phyloP scores from a whole-genome alignment of 2,329 filamentous ascomycete species.

The Amylocarpus encephaloides region DNA sequence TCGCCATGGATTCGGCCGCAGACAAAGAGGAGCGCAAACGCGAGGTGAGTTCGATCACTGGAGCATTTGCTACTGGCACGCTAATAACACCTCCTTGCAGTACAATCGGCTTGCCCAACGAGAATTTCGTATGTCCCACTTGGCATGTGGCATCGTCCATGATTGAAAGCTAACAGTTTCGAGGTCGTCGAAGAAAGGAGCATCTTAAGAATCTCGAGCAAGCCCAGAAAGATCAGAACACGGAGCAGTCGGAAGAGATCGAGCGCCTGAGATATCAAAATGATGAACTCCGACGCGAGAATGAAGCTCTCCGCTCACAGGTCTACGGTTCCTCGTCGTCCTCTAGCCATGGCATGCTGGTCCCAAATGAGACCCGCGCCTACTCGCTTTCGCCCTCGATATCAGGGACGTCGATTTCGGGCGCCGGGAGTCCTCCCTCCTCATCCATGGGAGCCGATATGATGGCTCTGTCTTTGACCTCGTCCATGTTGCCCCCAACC shows the following conservation, averaged over 20 bases:
- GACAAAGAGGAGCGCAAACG: conserved; percentile 33
- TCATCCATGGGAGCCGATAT: conserved; percentile 27
- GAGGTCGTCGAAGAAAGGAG: conserved; percentile 39
- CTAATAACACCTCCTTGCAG: conserved; percentile 15
- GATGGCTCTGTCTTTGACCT: conserved; percentile 30
- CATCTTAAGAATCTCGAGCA: conserved; percentile 39
- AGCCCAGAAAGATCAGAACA: conserved; percentile 35
- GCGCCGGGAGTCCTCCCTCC: conserved; percentile 28
- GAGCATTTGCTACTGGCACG: neutral
- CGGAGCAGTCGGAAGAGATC: conserved; percentile 36
- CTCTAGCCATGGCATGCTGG: conserved; percentile 20
- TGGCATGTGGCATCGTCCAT: no score
- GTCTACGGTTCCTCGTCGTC: conserved; percentile 32
- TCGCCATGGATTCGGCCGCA: conserved; percentile 26
- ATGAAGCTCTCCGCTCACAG: conserved; percentile 34
- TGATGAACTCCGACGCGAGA: conserved; percentile 35
- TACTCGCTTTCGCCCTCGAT: conserved; percentile 32
- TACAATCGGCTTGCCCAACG: conserved; percentile 39
- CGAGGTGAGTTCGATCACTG: conserved; percentile 23
- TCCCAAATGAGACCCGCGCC: conserved; percentile 23
- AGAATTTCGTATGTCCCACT: conserved; percentile 36
- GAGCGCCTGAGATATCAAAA: conserved; percentile 36
- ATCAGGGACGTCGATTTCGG: conserved; percentile 29
- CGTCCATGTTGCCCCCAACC: conserved; percentile 27
- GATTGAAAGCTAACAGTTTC: neutral